Base-by-base conservation (phyloP, 495 filamentous ascomycete species). In the Glonium stellatum region DNA sequence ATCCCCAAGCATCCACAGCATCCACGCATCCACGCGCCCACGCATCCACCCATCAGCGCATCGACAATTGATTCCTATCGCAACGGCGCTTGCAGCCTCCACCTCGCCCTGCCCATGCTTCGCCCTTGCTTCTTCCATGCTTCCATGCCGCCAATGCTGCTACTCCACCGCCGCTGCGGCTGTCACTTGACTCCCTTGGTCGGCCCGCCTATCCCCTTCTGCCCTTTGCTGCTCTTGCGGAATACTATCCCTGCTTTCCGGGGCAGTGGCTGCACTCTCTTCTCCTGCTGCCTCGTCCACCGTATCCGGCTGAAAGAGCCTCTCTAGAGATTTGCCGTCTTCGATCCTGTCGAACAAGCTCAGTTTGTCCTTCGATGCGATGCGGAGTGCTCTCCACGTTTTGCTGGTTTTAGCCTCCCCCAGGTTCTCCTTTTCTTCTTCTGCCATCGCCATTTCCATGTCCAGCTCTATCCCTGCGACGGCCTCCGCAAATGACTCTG, bases 301-400 rank as follows among this genome's bases (percentile, higher is more conserved):
- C 49, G 51, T 58, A 47, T 34, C 64, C 58, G 61, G 23, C 68
- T 66, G 19, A 69, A 85, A 80, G n/a, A 86, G 73, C 19, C 68
- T 64, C 42, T 79, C 69, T 37, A 86, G 63, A 47, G 87, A 88
- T 63, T 87, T 85, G 44, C 84, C 86, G 64, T 90, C 84, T 18
- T 95, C 90, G 18, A 96, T 84, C 69, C 88, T 89, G 69, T 96
- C 89, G 68, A 97, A 95, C 12, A 82, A 69, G 41, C 80, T 79
- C 27, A 97, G 81, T 63, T 84, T 87, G 62, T 75, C 82, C 65
- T 79, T 85, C 42, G 84, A 81, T 4, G 89, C 87, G 56, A 96
- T 81, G 39, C 93, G 83, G 48, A 97, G 75, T 19, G 87, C 85
- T 60, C 90, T 82, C 93, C 93, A 98, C 34, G 82, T 86, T 73